Conservation (phyloP, 441 rosid genomes). For the Pelargonium citronellum region DNA sequence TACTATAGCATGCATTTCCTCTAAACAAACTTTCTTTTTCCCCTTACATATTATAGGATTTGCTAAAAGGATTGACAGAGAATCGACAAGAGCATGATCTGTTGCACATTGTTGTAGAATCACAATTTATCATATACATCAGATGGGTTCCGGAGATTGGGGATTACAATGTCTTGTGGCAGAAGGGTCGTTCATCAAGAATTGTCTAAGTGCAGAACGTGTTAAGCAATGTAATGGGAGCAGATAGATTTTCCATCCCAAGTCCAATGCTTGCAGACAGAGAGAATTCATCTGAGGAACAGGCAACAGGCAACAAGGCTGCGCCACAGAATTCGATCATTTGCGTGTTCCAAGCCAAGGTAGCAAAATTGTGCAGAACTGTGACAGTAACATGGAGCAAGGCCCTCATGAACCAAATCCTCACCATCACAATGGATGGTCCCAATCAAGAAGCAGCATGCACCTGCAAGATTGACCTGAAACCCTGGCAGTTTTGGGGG, state of each 20-base stretch:
- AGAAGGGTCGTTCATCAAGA: too few relatives aligned
- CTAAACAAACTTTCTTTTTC: neutral
- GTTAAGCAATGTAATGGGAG: conserved; percentile 14
- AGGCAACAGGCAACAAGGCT: conserved; percentile 15
- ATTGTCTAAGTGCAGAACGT: conserved; percentile 12
- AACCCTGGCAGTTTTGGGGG: conserved; percentile 64
- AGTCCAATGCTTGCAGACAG: conserved; percentile 12
- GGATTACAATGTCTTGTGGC: too few relatives aligned
- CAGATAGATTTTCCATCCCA: conserved; percentile 17
- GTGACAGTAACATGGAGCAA: conserved; percentile 60
- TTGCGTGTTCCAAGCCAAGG: conserved; percentile 39
- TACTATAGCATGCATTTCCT: neutral
- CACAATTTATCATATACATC: neutral
- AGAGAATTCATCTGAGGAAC: conserved; percentile 28
- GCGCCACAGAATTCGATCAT: conserved; percentile 34
- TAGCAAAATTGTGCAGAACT: conserved; percentile 35
- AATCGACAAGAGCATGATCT: neutral
- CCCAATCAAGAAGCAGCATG: conserved; percentile 8
- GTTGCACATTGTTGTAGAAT: neutral
- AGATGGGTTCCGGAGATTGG: neutral
- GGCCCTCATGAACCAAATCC: conserved; percentile 32
- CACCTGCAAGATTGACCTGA: conserved; percentile 55
- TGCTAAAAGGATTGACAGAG: neutral
- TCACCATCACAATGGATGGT: neutral
- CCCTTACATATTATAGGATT: neutral